Percentiles rank a stretch among this genome's conserved stretches.
phyloP scores from a whole-genome alignment of 345 rosid species.

The Eucalyptus regnans region DNA sequence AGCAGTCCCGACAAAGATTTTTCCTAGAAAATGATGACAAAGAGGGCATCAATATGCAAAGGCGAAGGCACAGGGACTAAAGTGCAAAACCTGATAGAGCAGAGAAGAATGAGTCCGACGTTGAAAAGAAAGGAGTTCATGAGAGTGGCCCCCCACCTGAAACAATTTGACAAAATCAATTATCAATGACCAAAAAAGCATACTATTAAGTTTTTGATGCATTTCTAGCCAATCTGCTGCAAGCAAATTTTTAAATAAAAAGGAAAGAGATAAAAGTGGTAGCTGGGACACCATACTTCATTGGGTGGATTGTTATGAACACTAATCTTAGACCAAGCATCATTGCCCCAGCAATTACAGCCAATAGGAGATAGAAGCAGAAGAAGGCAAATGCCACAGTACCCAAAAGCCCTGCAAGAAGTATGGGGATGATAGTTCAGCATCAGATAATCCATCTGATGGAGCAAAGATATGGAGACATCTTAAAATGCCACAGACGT shows the following conservation, averaged over 20 bases:
- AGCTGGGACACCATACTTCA: constrained; percentile 52
- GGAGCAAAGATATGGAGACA: neutral
- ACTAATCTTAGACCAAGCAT: constrained; percentile 91
- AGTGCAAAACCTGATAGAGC: constrained; percentile 69
- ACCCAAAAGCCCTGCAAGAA: constrained; percentile 76
- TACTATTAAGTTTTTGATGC: neutral
- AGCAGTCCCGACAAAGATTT: neutral
- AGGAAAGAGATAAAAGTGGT: neutral
- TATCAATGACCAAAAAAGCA: constrained; percentile 3
- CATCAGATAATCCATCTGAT: neutral
- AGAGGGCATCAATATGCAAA: neutral
- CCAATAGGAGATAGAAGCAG: constrained; percentile 92
- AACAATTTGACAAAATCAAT: constrained; percentile 4
- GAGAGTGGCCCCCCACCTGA: constrained; percentile 98
- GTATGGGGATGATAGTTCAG: neutral
- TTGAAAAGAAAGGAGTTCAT: constrained; percentile 99
- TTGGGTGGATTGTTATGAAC: constrained; percentile 87
- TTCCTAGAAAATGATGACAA: neutral
- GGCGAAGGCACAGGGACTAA: neutral
- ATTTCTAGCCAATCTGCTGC: neutral
- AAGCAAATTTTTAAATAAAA: neutral
- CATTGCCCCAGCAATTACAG: constrained; percentile 96
- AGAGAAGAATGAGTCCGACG: constrained; percentile 87
- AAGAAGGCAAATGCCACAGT: constrained; percentile 93
- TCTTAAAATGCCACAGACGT: neutral